A percentile compares a stretch with the other conserved stretches of the same genome.
phyloP scores from a whole-genome alignment of 2,329 filamentous ascomycete species.

The Fusarium sp. region DNA sequence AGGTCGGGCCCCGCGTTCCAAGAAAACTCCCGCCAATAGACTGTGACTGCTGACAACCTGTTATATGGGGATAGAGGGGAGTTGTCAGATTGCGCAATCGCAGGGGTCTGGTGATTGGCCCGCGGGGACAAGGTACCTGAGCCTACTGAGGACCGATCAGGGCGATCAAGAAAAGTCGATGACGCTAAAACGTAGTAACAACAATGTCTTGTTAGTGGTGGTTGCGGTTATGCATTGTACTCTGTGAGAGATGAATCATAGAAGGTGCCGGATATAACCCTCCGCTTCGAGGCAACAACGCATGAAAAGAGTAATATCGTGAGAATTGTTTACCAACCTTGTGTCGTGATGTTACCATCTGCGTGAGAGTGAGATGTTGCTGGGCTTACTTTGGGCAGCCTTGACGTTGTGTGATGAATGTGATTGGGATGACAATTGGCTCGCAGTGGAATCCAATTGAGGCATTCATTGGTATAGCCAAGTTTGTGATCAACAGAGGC shows the following conservation, averaged over 20 bases:
- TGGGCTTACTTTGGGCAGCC: background rate
- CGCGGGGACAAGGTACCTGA: background rate
- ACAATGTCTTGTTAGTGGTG: background rate
- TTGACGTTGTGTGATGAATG: background rate
- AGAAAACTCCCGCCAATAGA: background rate
- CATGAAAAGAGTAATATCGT: background rate
- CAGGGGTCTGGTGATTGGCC: background rate
- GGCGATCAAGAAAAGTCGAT: background rate
- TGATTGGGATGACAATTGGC: background rate
- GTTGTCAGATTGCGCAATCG: background rate
- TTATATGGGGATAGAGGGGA: background rate
- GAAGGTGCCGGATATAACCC: background rate
- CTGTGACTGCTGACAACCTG: background rate
- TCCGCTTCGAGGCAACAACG: background rate
- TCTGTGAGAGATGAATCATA: background rate
- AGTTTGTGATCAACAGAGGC: background rate
- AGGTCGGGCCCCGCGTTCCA: slow-evolving; percentile 2
- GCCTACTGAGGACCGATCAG: background rate
- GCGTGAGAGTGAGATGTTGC: background rate
- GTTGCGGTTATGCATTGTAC: background rate
- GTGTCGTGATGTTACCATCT: background rate
- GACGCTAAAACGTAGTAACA: background rate
- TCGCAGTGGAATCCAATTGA: background rate
- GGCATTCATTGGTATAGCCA: background rate
- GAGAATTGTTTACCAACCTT: background rate